These are phyloP conservation scores for Fusarium sp. DNA, from an alignment of 2,329 filamentous ascomycete genomes.

Conservation along the genomic window DNA sequence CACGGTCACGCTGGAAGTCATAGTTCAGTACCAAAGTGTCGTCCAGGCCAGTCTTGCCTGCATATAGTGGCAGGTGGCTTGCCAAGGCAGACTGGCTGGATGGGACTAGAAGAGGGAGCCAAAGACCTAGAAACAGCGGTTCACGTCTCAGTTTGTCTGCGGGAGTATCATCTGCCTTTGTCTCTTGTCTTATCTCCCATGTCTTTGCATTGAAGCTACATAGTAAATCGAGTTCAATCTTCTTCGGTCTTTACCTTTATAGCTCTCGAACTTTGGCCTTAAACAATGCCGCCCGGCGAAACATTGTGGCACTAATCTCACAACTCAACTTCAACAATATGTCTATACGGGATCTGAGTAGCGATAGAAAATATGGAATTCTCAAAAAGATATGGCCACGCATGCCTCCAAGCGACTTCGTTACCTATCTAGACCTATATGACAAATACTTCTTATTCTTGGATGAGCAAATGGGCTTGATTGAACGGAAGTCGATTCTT, in stretches of 20 bases:
- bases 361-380: not conserved
- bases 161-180: not conserved
- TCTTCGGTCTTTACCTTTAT: not conserved
- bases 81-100: not conserved
- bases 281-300: not conserved
- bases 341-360: not conserved
- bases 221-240: not conserved
- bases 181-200: not conserved
- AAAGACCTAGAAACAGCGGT: not conserved
- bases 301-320: not conserved
- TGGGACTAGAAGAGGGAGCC: not conserved
- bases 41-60: not conserved
- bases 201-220: rapidly evolving
- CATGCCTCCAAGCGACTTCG: not conserved
- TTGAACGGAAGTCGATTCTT: not conserved
- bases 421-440: not conserved
- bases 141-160: not conserved
- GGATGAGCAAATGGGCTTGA: not conserved
- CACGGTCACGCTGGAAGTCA: not conserved
- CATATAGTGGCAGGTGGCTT: not conserved
- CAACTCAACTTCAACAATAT: not conserved
- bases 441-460: not conserved
- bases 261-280: not conserved
- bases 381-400: not conserved
- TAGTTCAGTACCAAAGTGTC: too few relatives aligned